Evolutionary conservation across 768 basidiomycete genomes (phyloP), one percentile per base, ranked within the genome.

Genomic region (Fomitopsis pulvina): DNA sequence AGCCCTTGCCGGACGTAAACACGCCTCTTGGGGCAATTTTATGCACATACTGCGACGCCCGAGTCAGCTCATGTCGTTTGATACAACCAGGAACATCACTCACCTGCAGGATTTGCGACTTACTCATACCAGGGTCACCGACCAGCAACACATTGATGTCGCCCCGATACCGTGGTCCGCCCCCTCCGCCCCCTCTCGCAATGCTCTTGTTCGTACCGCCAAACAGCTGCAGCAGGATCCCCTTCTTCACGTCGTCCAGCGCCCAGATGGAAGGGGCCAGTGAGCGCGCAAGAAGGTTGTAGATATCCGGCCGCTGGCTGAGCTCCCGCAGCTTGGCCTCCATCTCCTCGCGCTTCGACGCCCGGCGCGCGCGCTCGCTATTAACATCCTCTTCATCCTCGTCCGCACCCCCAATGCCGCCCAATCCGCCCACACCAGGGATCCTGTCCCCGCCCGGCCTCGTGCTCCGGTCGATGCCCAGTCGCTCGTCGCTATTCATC

Each of bases 221-320:
- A 67, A 99, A 98, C 22, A 99, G 68, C 66, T 98, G 95, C 27
- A 99, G 71, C 51, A 99, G 64, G 47, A 98, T 96, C 0, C 96
- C 96, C 72, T 98, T 97, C 73, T 99, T 99, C 52, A 98, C 92
- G 63, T 99, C 96, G 22, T 98, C 94, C 89, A 98, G 87, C 65
- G 92, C 89, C 85, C 91, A 98, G 56, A 99, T 96, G 28, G 85
- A 88, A 14, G 96, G 96, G 1, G 94, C 95, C 48, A 99, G 77
- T 2, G 87, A 91, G 16, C 86, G 74, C 7, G 93, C 71, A 4
- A 98, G 75, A 24, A 89, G 70, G 1, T 92, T 90, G 64, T 98
- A 98, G 25, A 98, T 71, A 64, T 96, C 93, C 16, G 81, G 79
- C 48, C 79, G 69, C 54, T 75, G 67, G 59, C 87, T 87, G 26